These are phyloP conservation scores for Paraleonurus japonicus DNA, from an alignment of 257 asterid genomes.

Conservation along the genomic window DNA sequence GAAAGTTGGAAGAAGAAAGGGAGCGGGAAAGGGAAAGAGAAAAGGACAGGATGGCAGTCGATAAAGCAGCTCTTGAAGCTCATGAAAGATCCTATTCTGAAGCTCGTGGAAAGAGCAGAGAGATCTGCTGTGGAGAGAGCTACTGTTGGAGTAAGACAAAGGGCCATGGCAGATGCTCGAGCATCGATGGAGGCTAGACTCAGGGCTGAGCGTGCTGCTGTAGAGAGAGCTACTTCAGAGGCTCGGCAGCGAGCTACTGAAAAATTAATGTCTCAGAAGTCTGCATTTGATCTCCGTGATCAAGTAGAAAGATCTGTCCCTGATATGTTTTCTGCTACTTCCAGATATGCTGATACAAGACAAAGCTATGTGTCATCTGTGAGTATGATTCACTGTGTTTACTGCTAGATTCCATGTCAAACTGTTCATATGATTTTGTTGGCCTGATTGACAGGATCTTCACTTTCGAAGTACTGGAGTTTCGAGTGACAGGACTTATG, in stretches of 20 bases:
- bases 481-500: conserved; percentile 44
- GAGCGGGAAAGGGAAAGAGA: conserved; percentile 96
- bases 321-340: conserved; percentile 54
- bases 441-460: conserved; percentile 41
- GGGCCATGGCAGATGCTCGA: conserved; percentile 57
- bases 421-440: conserved; percentile 27
- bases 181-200: conserved; percentile 63
- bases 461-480: conserved; percentile 44
- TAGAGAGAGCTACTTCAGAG: conserved; percentile 84
- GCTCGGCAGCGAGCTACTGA: conserved; percentile 80
- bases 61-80: conserved; percentile 59
- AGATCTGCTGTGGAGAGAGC: conserved; percentile 67
- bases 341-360: conserved; percentile 50
- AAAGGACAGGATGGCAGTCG: conserved; percentile 90
- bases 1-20: conserved; percentile 78
- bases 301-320: conserved; percentile 49
- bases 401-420: conserved; percentile 20
- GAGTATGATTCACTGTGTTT: conserved; percentile 46
- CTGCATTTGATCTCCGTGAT: conserved; percentile 36
- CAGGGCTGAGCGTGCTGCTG: conserved; percentile 80
- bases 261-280: conserved; percentile 57
- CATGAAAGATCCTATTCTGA: conserved; percentile 64
- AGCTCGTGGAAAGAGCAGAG: conserved; percentile 63
- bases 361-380: conserved; percentile 59
- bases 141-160: conserved; percentile 61